phyloP scores from a whole-genome alignment of 2,329 filamentous ascomycete species.

The Pyrenochaeta sp. region DNA sequence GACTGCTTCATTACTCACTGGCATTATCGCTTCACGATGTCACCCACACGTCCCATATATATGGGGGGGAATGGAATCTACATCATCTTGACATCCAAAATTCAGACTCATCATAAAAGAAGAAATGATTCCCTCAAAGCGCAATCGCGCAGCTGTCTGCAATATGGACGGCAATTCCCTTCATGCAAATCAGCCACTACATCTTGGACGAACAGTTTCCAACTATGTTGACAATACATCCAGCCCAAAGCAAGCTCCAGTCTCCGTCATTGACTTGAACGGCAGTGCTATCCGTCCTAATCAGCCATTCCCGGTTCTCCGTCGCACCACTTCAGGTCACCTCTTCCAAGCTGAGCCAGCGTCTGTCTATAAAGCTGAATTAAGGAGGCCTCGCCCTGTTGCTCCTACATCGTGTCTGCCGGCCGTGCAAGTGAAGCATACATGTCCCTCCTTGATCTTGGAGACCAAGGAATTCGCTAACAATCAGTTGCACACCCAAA shows the following conservation, averaged over 20 bases:
- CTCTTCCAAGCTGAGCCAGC: background rate
- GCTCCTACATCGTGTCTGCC: background rate
- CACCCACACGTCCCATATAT: too few relatives aligned
- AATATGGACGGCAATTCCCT: slow-evolving; percentile 5
- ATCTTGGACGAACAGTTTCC: slow-evolving; percentile 15
- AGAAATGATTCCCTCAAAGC: too few relatives aligned
- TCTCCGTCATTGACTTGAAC: slow-evolving; percentile 1
- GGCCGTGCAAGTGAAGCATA: background rate
- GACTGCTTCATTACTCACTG: too few relatives aligned
- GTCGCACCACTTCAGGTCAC: slow-evolving; percentile 1
- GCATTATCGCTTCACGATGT: too few relatives aligned
- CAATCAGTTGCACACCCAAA: background rate
- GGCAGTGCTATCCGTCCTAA: background rate
- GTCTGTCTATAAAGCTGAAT: background rate
- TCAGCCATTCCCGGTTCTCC: background rate
- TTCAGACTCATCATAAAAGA: too few relatives aligned
- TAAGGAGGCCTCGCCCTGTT: background rate
- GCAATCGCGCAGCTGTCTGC: too few relatives aligned
- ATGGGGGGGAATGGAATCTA: too few relatives aligned
- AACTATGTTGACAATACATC: slow-evolving; percentile 3
- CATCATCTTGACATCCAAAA: too few relatives aligned
- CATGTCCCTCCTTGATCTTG: background rate
- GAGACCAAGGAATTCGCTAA: background rate
- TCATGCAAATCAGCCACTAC: background rate
- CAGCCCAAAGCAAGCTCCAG: background rate